Base-by-base conservation (phyloP, 441 rosid genomes). In the Croton setiger region DNA sequence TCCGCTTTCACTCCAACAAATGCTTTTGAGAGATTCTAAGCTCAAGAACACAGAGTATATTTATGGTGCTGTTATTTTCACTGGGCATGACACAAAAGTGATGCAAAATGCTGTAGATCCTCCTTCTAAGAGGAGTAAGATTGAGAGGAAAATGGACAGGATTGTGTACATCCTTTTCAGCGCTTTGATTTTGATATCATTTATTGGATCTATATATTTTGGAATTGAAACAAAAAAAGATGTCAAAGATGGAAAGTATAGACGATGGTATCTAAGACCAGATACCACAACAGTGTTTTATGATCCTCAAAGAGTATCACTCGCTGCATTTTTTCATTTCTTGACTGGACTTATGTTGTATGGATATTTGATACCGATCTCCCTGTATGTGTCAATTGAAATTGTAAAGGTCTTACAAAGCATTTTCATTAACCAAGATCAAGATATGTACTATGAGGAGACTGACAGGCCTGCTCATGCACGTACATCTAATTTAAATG, bases 81-180 rank as follows among this genome's bases (percentile, higher is more conserved):
- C 97, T 0, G 99, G 99, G 11, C 97, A 88, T 55, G 99, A 95
- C 67, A 92, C 99, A 0, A 95, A 95, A 80, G 96, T 90, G 77
- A 86, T 92, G 87, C 94, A 92, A 83, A 95, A 95, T 78, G 88
- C 97, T 43, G 86, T 85, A 41, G 87, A 83, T 67, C 97, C 99
- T 61, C 98, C 99, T 70, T 92, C 98, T 8, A 95, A 95, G 73
- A 86, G 97, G 80, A 94, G 96, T 70, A 85, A 82, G 76, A 86
- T 92, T 52, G 99, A 94, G 86, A 92, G 80, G 67, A 86, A 81
- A 80, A 88, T 81, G 94, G 98, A 94, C 62, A 85, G 80, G 86
- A 87, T 94, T 55, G 68, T 92, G 21, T 94, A 88, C 78, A 17
- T 86, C 35, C 90, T 94, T 69, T 95, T 95, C 78, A 83, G 82